Conservation (phyloP, 176 grass and related monocot genomes). For the Avena insularis region DNA sequence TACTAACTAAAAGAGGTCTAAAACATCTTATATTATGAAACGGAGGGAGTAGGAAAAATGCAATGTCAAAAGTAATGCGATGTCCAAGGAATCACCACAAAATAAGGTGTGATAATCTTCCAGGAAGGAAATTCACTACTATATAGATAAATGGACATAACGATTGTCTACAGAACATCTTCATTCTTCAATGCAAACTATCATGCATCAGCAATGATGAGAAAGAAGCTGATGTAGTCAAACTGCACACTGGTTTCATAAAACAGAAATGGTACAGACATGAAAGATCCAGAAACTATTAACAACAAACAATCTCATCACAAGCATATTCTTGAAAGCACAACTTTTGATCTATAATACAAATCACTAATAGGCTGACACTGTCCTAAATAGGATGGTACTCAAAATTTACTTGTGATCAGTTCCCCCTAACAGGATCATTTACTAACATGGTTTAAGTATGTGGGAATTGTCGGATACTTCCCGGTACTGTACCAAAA, state of each 20-base stretch:
- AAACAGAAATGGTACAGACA: background rate
- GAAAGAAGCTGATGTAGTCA: background rate
- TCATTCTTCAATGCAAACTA: background rate
- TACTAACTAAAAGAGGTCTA: too few species aligned
- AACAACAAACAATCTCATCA: slow-evolving; percentile 7
- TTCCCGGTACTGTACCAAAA: background rate
- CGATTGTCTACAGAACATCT: background rate
- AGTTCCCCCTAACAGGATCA: background rate
- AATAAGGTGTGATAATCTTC: background rate
- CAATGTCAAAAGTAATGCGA: too few species aligned
- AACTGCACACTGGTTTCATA: background rate
- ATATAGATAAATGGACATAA: background rate
- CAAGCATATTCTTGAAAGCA: background rate
- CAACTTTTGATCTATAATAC: background rate
- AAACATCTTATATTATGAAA: too few species aligned
- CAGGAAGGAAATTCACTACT: background rate
- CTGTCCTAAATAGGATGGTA: background rate
- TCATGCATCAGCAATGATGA: too few species aligned
- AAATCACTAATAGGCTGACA: background rate
- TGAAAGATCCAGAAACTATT: background rate
- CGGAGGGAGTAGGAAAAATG: background rate
- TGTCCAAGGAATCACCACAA: background rate
- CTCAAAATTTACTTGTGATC: background rate
- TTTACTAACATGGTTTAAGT: background rate
- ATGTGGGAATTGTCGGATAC: background rate